Base-by-base conservation (phyloP, 768 basidiomycete species). In the Mycena haematopus region DNA sequence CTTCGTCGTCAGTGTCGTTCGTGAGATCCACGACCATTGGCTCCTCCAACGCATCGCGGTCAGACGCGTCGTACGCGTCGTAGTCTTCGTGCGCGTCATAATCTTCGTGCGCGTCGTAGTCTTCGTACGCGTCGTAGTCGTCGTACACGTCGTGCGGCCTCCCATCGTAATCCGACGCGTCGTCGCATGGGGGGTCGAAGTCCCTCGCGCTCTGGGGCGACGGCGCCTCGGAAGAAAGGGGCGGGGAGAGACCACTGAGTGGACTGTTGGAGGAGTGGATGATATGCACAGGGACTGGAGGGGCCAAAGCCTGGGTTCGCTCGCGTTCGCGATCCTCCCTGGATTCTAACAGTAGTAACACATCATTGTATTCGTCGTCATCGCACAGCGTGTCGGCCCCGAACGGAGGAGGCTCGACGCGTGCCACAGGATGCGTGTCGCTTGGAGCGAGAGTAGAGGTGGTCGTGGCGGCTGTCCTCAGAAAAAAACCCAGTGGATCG, bases 171-270 rank as follows among this genome's bases (percentile, higher is more conserved):
- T 15, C 46, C 9, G 46, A 47, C 24, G 24, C 22, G 24, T 15
- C 46, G 14, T 27, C 46, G 24, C 2, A 6, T 10, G 14, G 11
- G 15, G 24, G 13, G 22, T 47, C 49, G 49, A 50, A 50, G 29
- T 50, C 49, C 29, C 49, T 50, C 19, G 27, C 19, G 17, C 49
- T 50, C 5, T 7, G 29, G 19, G 49, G 29, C n/a, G 49, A 50
- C 49, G 49, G 29, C n/a, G 49, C 49, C 49, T 50, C 49, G 19
- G 49, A 50, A 17, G 49, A 31, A 19, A 50, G 29, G 4, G 49
- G 49, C 19, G 29, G 49, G 19, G 49, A 50, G 6, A 19, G 29
- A 19, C 29, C 29, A 6, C 29, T 15, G 15, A 25, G 45, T 10
- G 24, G 24, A 27, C 47, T 10, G 27, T 9, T 4, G 40, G 40